Percentiles rank a stretch among this genome's conserved stretches.
These are phyloP conservation scores for Cladorrhinum sp. DNA, from an alignment of 2,329 filamentous ascomycete species.

Conservation along the genomic window DNA sequence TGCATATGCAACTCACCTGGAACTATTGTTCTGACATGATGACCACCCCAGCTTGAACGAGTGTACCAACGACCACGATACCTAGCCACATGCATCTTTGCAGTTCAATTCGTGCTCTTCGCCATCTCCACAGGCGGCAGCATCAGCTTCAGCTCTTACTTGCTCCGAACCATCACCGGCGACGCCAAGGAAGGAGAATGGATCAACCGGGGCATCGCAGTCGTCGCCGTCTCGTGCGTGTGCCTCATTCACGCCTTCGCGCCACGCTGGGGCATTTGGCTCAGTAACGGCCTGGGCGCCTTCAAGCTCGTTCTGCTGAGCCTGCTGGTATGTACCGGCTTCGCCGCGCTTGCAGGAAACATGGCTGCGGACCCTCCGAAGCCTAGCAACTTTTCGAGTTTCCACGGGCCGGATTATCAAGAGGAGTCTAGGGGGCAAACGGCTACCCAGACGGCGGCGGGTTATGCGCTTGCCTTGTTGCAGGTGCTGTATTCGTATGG, in stretches of 20 bases:
- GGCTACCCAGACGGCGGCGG: slow-evolving; percentile 19
- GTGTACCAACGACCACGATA: slow-evolving; percentile 35
- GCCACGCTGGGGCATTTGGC: slow-evolving; percentile 33
- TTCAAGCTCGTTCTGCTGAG: slow-evolving; percentile 36
- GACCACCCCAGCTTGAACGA: slow-evolving; percentile 29
- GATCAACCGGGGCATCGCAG: slow-evolving; percentile 34
- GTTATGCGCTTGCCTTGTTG: slow-evolving; percentile 34
- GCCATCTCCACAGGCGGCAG: slow-evolving; percentile 36
- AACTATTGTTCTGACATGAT: slow-evolving; percentile 1
- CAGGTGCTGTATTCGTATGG: slow-evolving; percentile 38
- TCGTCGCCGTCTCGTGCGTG: slow-evolving; percentile 34
- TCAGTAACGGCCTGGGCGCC: slow-evolving; percentile 36
- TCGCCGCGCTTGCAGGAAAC: slow-evolving; percentile 31
- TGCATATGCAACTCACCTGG: neutral
- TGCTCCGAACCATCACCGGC: slow-evolving; percentile 30
- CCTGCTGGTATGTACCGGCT: slow-evolving; percentile 33
- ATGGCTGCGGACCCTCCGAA: slow-evolving; percentile 21
- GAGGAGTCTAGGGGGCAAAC: slow-evolving; percentile 1
- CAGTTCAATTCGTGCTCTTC: slow-evolving; percentile 37
- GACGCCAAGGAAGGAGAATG: slow-evolving; percentile 29
- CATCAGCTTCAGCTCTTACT: slow-evolving; percentile 34
- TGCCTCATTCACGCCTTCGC: slow-evolving; percentile 38
- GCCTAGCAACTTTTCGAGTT: slow-evolving; percentile 27
- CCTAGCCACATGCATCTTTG: slow-evolving; percentile 37
- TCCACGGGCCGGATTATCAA: slow-evolving; percentile 22